phyloP scores from a whole-genome alignment of 169 alveolate species.

The Plasmodium ovale region DNA sequence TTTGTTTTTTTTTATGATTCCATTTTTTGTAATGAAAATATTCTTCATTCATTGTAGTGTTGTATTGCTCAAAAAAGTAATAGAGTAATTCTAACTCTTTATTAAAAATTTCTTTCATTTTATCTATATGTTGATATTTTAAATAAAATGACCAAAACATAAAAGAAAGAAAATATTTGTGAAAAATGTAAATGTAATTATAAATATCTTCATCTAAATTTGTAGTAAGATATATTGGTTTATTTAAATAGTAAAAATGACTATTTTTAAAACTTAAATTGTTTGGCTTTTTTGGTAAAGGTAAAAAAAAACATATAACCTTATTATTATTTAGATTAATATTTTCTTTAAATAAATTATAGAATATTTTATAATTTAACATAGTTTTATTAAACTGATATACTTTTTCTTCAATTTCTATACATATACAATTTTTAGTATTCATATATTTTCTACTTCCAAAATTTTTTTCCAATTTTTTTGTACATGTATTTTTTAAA shows the following conservation, averaged over 20 bases:
- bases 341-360: constrained; percentile 39
- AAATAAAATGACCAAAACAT: constrained; percentile 44
- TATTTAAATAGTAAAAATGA: constrained; percentile 38
- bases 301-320: constrained; percentile 31
- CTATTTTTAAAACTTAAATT: constrained; percentile 31
- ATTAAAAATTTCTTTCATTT: constrained; percentile 39
- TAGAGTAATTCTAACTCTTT: constrained; percentile 16
- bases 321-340: constrained; percentile 35
- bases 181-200: constrained; percentile 41
- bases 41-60: constrained; percentile 1
- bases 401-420: constrained; percentile 28
- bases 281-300: constrained; percentile 54
- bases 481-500: constrained; percentile 6
- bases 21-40: background rate
- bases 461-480: constrained; percentile 36
- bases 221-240: constrained; percentile 1
- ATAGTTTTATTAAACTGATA: constrained; percentile 22
- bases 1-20: constrained; percentile 1
- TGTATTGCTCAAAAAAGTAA: background rate
- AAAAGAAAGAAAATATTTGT: constrained; percentile 61
- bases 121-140: constrained; percentile 24
- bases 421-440: constrained; percentile 17
- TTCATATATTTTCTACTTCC: constrained; percentile 39
- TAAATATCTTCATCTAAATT: constrained; percentile 55
- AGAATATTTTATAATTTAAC: constrained; percentile 27